Evolutionary conservation across 331 rosid genomes (phyloP).

Genomic region (Rosa hybrid): DNA sequence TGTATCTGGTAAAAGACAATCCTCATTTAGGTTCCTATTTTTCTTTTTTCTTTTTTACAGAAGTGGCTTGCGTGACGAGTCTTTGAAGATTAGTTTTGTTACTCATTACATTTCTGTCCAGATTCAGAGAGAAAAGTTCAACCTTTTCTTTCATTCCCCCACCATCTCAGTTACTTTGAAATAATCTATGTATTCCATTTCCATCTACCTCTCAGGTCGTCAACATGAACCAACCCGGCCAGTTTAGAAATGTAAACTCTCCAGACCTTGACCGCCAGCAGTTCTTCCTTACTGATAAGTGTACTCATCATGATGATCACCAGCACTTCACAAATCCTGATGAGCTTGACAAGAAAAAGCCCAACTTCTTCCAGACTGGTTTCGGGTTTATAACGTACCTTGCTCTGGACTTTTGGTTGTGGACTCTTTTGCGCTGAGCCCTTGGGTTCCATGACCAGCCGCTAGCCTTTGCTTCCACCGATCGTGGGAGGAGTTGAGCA

Average conservation of each 20-base stretch:
- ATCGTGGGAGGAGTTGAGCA: neutral
- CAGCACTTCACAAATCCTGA: slow-evolving; percentile 23
- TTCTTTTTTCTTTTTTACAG: neutral
- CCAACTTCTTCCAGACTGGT: slow-evolving; percentile 29
- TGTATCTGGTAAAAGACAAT: neutral
- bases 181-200: neutral
- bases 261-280: slow-evolving; percentile 31
- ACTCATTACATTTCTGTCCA: neutral
- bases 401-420: neutral
- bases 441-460: neutral
- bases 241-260: slow-evolving; percentile 22
- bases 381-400: neutral
- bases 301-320: slow-evolving; percentile 12
- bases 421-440: neutral
- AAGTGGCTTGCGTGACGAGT: neutral
- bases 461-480: neutral
- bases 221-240: slow-evolving; percentile 36
- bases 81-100: neutral
- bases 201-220: slow-evolving; percentile 30
- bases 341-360: slow-evolving; percentile 23
- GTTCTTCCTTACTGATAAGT: slow-evolving; percentile 31
- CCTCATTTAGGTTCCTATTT: neutral
- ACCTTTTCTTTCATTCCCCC: too few species aligned
- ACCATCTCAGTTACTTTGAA: neutral
- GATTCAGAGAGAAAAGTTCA: neutral